Evolutionary conservation across 1,139 yeast species (phyloP).

Genomic region (Saccharomyces hybrid): DNA sequence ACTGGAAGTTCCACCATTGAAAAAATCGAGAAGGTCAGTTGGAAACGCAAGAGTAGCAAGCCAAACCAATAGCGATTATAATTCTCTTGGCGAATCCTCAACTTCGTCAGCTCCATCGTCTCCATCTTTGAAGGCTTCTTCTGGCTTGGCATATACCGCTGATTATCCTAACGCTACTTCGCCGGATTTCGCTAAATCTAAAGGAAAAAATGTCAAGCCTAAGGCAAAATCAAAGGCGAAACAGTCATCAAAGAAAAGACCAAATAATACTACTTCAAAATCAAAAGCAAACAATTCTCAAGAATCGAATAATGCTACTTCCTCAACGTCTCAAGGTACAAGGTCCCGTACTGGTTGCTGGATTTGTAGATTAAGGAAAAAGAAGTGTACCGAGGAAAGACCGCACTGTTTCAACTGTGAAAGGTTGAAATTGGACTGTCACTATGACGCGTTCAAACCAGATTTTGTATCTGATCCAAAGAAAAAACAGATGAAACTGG

Average conservation of each 20-base stretch:
- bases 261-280: conserved; percentile 5
- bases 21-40: background rate
- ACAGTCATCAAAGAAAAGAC: conserved; percentile 1
- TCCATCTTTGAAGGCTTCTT: background rate
- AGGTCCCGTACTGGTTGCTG: conserved; percentile 59
- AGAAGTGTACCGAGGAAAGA: conserved; percentile 55
- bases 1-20: conserved; percentile 1
- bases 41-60: background rate
- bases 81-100: background rate
- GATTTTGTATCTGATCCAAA: conserved; percentile 43
- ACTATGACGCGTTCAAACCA: conserved; percentile 43
- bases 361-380: conserved; percentile 61
- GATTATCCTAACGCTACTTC: background rate
- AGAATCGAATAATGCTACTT: conserved; percentile 13
- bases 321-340: conserved; percentile 20
- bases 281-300: conserved; percentile 2
- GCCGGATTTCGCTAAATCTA: background rate
- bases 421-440: conserved; percentile 46
- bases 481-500: conserved; percentile 39
- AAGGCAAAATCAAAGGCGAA: conserved; percentile 1
- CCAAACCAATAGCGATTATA: background rate
- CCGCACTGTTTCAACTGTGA: conserved; percentile 51
- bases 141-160: background rate
- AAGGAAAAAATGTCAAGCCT: conserved; percentile 1
- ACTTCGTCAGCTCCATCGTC: background rate